Conservation (phyloP, 257 asterid genomes). For the Solanum ahanhuiri region DNA sequence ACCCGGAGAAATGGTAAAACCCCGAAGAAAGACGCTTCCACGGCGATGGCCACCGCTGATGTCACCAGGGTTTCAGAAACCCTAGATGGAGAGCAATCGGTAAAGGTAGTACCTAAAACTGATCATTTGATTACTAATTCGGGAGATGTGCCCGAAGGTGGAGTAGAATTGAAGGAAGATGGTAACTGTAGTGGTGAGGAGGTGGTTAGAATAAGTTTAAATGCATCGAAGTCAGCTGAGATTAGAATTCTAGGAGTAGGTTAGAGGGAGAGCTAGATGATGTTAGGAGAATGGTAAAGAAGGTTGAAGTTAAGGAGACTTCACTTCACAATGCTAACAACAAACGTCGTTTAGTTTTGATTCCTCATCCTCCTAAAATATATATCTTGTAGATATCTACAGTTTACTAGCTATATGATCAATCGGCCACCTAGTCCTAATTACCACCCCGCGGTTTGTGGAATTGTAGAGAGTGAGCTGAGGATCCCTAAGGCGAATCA, state of each 20-base stretch:
- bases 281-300: constrained; percentile 31
- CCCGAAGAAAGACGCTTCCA: no score
- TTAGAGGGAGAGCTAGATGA: constrained; percentile 47
- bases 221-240: constrained; percentile 31
- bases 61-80: no score
- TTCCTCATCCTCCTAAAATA: constrained; percentile 7
- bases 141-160: no score
- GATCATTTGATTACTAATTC: no score
- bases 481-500: no score
- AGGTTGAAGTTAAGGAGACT: constrained; percentile 44
- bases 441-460: no score
- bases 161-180: no score
- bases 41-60: rapidly evolving
- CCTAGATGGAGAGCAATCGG: no score
- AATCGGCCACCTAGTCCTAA: no score
- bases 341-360: constrained; percentile 18
- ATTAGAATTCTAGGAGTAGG: constrained; percentile 36
- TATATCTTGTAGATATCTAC: not conserved
- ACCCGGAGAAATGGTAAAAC: not conserved
- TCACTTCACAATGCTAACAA: constrained; percentile 18
- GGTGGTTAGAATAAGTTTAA: constrained; percentile 35
- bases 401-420: no score
- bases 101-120: no score
- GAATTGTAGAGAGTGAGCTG: no score
- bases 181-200: not conserved